A percentile compares a stretch with the other conserved stretches of the same genome.
phyloP scores from a whole-genome alignment of 345 rosid species.

The Gynandropsis gynandra region DNA sequence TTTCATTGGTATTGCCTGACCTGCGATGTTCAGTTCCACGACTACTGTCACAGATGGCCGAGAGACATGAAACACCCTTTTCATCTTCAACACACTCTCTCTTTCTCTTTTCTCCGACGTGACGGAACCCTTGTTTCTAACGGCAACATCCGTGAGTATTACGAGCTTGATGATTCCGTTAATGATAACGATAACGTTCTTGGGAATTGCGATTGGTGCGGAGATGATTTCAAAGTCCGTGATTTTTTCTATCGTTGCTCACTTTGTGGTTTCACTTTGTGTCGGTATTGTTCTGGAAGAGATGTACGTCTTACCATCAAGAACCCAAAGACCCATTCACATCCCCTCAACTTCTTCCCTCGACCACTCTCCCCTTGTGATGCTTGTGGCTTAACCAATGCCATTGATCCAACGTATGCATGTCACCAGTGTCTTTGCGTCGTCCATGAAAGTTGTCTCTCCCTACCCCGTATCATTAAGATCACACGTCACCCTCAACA shows the following conservation, averaged over 20 bases:
- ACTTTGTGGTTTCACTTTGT: slow-evolving; percentile 6
- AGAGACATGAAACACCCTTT: not conserved
- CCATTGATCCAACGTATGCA: too few relatives aligned
- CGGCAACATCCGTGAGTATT: too few relatives aligned
- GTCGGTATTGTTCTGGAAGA: not conserved
- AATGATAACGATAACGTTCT: not conserved
- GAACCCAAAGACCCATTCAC: slow-evolving; percentile 7
- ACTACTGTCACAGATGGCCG: not conserved
- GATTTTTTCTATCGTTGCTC: not conserved
- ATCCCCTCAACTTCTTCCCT: slow-evolving; percentile 1
- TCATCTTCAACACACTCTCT: not conserved
- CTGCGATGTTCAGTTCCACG: not conserved
- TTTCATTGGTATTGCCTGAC: too few relatives aligned
- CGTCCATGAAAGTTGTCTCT: too few relatives aligned
- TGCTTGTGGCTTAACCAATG: too few relatives aligned
- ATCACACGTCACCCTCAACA: too few relatives aligned
- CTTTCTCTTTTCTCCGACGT: not conserved
- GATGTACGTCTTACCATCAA: not conserved
- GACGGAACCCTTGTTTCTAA: too few relatives aligned
- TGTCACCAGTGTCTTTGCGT: too few relatives aligned
- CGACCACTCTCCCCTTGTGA: too few relatives aligned
- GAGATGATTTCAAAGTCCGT: not conserved
- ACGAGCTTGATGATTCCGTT: too few relatives aligned
- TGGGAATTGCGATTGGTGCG: slow-evolving; percentile 4
- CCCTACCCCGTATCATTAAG: too few relatives aligned